These are phyloP conservation scores for Dunaliella primolecta DNA, from an alignment of 139 green algal species.

Conservation along the genomic window DNA sequence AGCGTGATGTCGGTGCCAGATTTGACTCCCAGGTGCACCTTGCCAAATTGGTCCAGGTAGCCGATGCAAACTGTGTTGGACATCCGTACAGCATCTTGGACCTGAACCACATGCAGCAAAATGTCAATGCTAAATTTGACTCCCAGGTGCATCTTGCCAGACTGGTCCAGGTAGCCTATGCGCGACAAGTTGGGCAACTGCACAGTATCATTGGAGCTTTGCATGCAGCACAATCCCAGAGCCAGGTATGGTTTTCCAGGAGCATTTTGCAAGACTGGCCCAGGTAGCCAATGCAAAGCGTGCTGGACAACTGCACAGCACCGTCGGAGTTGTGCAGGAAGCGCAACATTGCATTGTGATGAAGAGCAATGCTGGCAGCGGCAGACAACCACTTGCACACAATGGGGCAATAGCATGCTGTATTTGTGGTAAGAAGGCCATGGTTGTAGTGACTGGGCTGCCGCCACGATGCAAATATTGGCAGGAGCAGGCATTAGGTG, in stretches of 20 bases:
- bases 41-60: background rate
- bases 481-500: too few species aligned
- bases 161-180: background rate
- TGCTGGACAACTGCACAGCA: too few species aligned
- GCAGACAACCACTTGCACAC: too few species aligned
- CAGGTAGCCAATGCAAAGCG: background rate
- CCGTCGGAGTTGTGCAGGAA: too few species aligned
- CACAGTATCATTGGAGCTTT: background rate
- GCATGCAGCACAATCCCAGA: background rate
- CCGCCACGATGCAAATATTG: too few species aligned
- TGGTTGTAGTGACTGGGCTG: too few species aligned
- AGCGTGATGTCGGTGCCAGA: background rate
- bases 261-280: background rate
- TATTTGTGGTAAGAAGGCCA: too few species aligned
- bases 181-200: background rate
- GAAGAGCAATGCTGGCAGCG: too few species aligned
- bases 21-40: background rate
- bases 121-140: background rate
- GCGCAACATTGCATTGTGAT: too few species aligned
- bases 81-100: background rate
- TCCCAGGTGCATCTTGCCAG: background rate
- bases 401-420: too few species aligned
- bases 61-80: background rate
- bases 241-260: background rate
- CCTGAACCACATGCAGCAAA: background rate